A percentile compares a stretch with the other conserved stretches of the same genome.
Evolutionary conservation across 31 red algal species (phyloP).

Genomic region (Asparagopsis taxiformis): DNA sequence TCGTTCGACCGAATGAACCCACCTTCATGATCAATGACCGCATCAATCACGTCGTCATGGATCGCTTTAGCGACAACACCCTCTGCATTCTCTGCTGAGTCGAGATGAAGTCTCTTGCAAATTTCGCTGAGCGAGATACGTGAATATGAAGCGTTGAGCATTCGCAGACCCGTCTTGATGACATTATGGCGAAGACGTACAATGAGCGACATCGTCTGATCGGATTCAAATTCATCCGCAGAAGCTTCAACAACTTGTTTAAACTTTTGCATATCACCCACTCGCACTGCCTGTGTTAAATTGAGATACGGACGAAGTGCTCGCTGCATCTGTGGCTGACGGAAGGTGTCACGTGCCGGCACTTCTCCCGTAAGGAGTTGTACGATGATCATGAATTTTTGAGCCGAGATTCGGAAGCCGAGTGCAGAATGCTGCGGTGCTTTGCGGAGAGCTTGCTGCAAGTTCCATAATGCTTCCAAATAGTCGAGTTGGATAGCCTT

Average conservation of each 20-base stretch:
- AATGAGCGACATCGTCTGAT: slow-evolving; percentile 82
- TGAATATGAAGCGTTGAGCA: slow-evolving; percentile 87
- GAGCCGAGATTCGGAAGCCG: slow-evolving; percentile 83
- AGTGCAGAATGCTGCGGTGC: slow-evolving; percentile 87
- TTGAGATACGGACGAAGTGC: slow-evolving; percentile 83
- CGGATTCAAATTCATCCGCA: slow-evolving; percentile 67
- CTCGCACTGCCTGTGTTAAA: slow-evolving; percentile 85
- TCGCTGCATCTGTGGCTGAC: slow-evolving; percentile 63
- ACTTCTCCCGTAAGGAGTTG: slow-evolving; percentile 96
- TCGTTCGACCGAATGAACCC: slow-evolving; percentile 78
- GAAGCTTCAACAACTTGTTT: slow-evolving; percentile 69
- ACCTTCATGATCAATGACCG: slow-evolving; percentile 80
- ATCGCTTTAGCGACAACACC: slow-evolving; percentile 98
- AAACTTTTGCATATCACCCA: slow-evolving; percentile 84
- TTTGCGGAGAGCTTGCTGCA: slow-evolving; percentile 92
- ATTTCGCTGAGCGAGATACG: slow-evolving; percentile 88
- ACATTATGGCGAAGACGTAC: slow-evolving; percentile 96
- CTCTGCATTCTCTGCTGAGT: slow-evolving; percentile 77
- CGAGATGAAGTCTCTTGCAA: slow-evolving; percentile 70
- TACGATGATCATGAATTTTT: slow-evolving; percentile 92
- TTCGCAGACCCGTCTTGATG: slow-evolving; percentile 94
- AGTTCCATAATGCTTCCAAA: slow-evolving; percentile 82
- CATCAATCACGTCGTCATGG: slow-evolving; percentile 95
- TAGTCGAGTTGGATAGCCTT: slow-evolving; percentile 97
- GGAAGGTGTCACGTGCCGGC: slow-evolving; percentile 77